A percentile compares a stretch with the other conserved stretches of the same genome.
Conservation (phyloP, 176 grass and related monocot species). For the Echinochloa phyllopogon region DNA sequence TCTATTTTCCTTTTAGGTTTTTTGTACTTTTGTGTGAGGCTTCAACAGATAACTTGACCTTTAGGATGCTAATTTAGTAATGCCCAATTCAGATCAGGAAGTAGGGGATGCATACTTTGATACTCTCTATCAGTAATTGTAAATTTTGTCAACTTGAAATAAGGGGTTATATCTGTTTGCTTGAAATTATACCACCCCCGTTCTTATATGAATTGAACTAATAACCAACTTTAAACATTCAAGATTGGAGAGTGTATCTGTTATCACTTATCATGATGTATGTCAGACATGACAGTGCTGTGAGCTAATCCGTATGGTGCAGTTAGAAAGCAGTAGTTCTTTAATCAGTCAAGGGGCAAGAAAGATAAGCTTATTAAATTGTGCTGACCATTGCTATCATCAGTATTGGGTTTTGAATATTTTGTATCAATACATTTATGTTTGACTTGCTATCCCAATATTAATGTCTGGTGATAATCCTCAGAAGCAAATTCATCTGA, state of each 20-base stretch:
- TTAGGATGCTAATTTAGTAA: background rate
- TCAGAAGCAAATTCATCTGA: background rate
- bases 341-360: background rate
- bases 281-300: background rate
- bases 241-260: background rate
- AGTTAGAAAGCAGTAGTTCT: background rate
- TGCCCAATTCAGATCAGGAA: background rate
- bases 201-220: background rate
- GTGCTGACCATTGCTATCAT: background rate
- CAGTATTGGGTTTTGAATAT: background rate
- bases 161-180: background rate
- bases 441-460: slow-evolving; percentile 14
- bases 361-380: slow-evolving; percentile 19
- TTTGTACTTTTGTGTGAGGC: background rate
- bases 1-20: background rate
- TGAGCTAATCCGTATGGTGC: background rate
- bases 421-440: slow-evolving; percentile 3
- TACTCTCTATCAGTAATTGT: background rate
- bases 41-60: background rate
- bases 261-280: background rate
- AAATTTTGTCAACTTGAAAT: background rate
- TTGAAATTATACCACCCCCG: background rate
- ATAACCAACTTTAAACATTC: background rate
- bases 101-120: background rate
- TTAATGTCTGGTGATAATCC: background rate